phyloP scores from a whole-genome alignment of 2,329 filamentous ascomycete genomes.

The Leptosphaerulina australis region DNA sequence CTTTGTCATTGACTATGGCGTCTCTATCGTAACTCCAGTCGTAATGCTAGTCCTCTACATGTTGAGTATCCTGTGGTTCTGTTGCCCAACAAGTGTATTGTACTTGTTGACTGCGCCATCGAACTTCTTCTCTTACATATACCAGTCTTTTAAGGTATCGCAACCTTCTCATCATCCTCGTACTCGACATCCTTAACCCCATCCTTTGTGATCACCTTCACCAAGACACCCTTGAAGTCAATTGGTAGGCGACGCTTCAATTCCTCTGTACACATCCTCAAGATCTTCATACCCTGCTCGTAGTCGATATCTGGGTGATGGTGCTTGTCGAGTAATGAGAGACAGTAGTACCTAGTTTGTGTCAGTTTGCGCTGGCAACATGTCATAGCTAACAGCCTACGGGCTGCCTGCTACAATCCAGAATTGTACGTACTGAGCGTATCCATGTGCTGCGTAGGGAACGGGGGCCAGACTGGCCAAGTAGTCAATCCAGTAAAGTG shows the following conservation, averaged over 20 bases:
- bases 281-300: conserved; percentile 87
- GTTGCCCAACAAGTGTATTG: conserved; percentile 2
- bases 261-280: conserved; percentile 95
- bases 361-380: no score
- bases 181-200: conserved; percentile 85
- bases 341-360: conserved; percentile 81
- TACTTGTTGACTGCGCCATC: conserved; percentile 16
- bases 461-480: conserved; percentile 85
- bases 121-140: conserved; percentile 4
- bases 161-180: conserved; percentile 77
- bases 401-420: not conserved
- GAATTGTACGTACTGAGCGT: conserved; percentile 76
- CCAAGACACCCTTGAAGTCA: conserved; percentile 94
- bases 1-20: conserved; percentile 17
- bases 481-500: conserved; percentile 97
- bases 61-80: not conserved
- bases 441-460: conserved; percentile 96
- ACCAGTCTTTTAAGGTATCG: conserved; percentile 57
- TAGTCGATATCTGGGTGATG: conserved; percentile 93
- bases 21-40: conserved; percentile 17
- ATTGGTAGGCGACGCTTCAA: conserved; percentile 95
- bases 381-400: no score
- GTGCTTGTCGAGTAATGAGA: conserved; percentile 97
- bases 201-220: conserved; percentile 95
- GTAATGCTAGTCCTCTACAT: conserved; percentile 1